Evolutionary conservation across 164 flowering plant genomes (phyloP).

Genomic region (Buxus sempervirens): DNA sequence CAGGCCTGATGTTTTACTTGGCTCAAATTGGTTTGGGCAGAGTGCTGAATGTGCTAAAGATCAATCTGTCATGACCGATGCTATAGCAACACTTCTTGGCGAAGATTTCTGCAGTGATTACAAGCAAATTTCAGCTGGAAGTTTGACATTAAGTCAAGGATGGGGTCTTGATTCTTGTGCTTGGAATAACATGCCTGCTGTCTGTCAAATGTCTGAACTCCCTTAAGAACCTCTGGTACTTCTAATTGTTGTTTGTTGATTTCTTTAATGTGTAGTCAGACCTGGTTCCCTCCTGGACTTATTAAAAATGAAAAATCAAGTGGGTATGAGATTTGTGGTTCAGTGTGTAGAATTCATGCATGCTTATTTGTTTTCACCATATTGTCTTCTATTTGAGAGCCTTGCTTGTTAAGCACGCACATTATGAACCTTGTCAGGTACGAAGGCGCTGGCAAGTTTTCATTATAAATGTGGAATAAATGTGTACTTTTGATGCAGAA

Average conservation of each 20-base stretch:
- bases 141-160: constrained; percentile 31
- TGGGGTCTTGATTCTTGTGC: constrained; percentile 31
- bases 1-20: constrained; percentile 56
- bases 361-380: not conserved
- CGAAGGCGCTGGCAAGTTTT: not conserved
- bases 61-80: constrained; percentile 31
- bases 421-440: not conserved
- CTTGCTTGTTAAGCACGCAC: not conserved
- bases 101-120: constrained; percentile 45
- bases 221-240: constrained; percentile 24
- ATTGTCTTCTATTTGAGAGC: not conserved
- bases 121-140: constrained; percentile 30
- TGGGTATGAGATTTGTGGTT: constrained; percentile 10
- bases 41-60: constrained; percentile 28
- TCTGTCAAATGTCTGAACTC: constrained; percentile 43
- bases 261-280: constrained; percentile 11
- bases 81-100: constrained; percentile 41
- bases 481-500: not conserved
- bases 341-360: constrained; percentile 3
- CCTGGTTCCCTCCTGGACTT: constrained; percentile 3
- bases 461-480: not conserved
- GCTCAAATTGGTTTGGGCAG: constrained; percentile 48
- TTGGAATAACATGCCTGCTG: constrained; percentile 65
- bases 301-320: not conserved
- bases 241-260: constrained; percentile 15